These are phyloP conservation scores for Paxillus involutus DNA, from an alignment of 768 basidiomycete species.

Conservation along the genomic window DNA sequence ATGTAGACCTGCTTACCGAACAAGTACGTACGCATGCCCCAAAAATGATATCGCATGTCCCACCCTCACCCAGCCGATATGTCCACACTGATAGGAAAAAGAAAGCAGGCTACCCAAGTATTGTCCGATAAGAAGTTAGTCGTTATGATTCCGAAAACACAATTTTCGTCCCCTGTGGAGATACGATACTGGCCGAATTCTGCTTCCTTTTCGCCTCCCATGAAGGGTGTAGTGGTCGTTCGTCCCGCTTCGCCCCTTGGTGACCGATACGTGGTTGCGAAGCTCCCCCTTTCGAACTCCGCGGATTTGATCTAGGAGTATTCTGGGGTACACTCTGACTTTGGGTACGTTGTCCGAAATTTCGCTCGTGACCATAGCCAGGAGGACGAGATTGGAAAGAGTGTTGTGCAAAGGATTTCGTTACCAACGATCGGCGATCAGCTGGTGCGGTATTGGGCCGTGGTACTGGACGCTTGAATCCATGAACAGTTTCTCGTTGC, in stretches of 20 bases:
- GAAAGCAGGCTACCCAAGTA: not conserved
- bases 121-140: not conserved
- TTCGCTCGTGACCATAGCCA: not conserved
- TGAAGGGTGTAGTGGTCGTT: slow-evolving; percentile 76
- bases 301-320: too few relatives aligned
- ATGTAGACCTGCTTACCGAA: not conserved
- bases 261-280: not conserved
- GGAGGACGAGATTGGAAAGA: not conserved
- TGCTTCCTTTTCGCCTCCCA: slow-evolving; percentile 92
- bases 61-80: not conserved
- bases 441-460: slow-evolving; percentile 6
- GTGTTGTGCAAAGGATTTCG: slow-evolving; percentile 3
- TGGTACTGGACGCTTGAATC: slow-evolving; percentile 12
- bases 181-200: slow-evolving; percentile 62
- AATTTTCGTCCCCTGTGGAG: slow-evolving; percentile 85
- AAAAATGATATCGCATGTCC: not conserved
- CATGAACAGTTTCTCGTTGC: slow-evolving; percentile 29
- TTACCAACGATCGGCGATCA: slow-evolving; percentile 19
- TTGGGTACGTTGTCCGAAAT: not conserved
- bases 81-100: not conserved
- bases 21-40: not conserved
- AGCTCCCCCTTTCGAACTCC: not conserved
- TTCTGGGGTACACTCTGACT: not conserved
- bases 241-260: slow-evolving; percentile 6
- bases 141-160: slow-evolving; percentile 39